These are phyloP conservation scores for Zygosaccharomyces siamensis DNA, from an alignment of 805 yeast species.

Conservation along the genomic window DNA sequence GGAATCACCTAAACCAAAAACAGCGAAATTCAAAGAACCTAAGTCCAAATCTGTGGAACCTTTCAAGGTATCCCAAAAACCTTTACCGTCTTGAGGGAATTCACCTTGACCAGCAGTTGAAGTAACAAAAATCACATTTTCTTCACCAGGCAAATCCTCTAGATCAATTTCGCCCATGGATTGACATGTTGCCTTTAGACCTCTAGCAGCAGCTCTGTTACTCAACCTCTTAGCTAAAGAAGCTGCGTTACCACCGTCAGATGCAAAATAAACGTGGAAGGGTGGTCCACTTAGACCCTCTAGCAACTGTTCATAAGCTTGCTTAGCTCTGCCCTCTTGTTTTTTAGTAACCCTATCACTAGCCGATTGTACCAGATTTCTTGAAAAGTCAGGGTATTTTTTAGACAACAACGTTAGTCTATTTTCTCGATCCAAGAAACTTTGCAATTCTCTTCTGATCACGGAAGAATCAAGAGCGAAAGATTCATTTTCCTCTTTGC, in stretches of 20 bases:
- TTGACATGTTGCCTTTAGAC: slow-evolving; percentile 49
- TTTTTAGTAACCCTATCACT: slow-evolving; percentile 55
- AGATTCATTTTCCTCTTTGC: slow-evolving; percentile 43
- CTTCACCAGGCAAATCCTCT: slow-evolving; percentile 64
- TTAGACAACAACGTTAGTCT: slow-evolving; percentile 70
- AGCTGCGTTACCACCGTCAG: slow-evolving; percentile 90
- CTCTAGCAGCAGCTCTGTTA: slow-evolving; percentile 75
- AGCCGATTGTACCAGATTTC: slow-evolving; percentile 60
- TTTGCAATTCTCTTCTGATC: slow-evolving; percentile 68
- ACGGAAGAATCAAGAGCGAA: slow-evolving; percentile 84
- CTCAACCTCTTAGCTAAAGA: slow-evolving; percentile 72
- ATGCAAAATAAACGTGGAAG: slow-evolving; percentile 75
- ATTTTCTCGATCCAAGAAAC: slow-evolving; percentile 86
- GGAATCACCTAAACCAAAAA: slow-evolving; percentile 92
- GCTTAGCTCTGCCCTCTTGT: slow-evolving; percentile 65
- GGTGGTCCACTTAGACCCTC: slow-evolving; percentile 94
- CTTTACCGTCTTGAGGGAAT: slow-evolving; percentile 72
- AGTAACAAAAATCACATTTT: slow-evolving; percentile 65
- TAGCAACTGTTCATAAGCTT: slow-evolving; percentile 68
- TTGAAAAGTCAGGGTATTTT: slow-evolving; percentile 68
- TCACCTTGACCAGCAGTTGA: slow-evolving; percentile 97
- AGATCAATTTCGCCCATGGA: slow-evolving; percentile 63
- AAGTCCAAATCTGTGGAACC: slow-evolving; percentile 62
- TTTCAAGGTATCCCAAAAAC: slow-evolving; percentile 70
- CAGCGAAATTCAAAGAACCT: slow-evolving; percentile 57